Conservation (phyloP, 1,139 yeast species). For the Scheffersomyces illinoinensis region DNA sequence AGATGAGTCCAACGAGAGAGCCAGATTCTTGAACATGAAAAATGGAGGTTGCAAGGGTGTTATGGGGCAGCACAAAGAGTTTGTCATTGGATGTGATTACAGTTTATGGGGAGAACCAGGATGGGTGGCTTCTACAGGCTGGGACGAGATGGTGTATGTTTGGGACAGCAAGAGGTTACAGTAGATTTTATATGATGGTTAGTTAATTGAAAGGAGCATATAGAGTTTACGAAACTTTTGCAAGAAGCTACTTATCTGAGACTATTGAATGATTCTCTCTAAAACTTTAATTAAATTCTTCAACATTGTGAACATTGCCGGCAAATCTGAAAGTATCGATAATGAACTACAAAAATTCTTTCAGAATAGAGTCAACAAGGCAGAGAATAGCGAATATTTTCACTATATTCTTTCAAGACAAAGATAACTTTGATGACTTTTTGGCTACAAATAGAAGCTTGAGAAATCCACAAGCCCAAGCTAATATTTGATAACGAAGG, state of each 20-base stretch:
- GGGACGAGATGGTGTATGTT: constrained; percentile 95
- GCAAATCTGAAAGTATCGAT: not conserved
- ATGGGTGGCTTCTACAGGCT: constrained; percentile 91
- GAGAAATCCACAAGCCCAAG: not conserved
- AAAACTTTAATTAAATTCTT: not conserved
- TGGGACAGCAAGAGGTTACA: constrained; percentile 67
- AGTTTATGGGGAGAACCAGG: constrained; percentile 96
- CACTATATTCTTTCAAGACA: not conserved
- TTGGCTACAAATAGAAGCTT: not conserved
- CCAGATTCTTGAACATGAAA: constrained; percentile 41
- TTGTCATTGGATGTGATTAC: constrained; percentile 95
- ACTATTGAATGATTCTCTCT: too few relatives aligned
- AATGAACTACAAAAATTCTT: not conserved
- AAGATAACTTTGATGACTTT: not conserved
- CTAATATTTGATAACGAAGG: not conserved
- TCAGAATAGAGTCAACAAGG: too few relatives aligned
- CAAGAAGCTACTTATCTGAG: not conserved
- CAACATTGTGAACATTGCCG: not conserved
- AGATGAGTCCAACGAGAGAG: constrained; percentile 60
- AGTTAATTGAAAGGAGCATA: not conserved
- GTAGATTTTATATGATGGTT: constrained; percentile 1
- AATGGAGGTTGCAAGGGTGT: constrained; percentile 50
- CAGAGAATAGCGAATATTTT: too few relatives aligned
- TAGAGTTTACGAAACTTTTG: not conserved
- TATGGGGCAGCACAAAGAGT: constrained; percentile 79